These are phyloP conservation scores for Cercospora sp. DNA, from an alignment of 2,329 filamentous ascomycete species.

Conservation along the genomic window DNA sequence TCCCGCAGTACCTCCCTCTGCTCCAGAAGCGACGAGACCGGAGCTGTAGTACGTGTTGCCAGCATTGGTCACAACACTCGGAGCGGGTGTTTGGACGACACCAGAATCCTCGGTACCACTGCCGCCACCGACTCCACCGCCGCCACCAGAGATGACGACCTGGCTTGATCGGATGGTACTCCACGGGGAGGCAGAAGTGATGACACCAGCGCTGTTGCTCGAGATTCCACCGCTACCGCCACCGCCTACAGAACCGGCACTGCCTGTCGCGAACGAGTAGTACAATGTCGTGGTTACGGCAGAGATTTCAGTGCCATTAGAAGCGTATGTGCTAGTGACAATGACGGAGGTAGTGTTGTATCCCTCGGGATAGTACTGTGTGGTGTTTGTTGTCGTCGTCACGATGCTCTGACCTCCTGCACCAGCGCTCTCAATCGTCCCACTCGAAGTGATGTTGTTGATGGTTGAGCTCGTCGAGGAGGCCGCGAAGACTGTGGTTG, in stretches of 20 bases:
- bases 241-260: conserved; percentile 23
- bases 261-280: conserved; percentile 31
- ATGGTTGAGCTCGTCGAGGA: conserved; percentile 26
- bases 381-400: conserved; percentile 24
- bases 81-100: conserved; percentile 18
- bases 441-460: conserved; percentile 25
- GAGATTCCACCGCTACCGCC: conserved; percentile 22
- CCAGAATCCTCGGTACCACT: conserved; percentile 22
- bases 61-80: conserved; percentile 24
- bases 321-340: conserved; percentile 27
- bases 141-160: conserved; percentile 23
- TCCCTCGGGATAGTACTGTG: conserved; percentile 22
- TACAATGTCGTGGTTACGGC: conserved; percentile 31
- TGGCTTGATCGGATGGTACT: conserved; percentile 26
- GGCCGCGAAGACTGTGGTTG: conserved; percentile 32
- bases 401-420: conserved; percentile 25
- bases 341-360: conserved; percentile 30
- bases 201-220: conserved; percentile 23
- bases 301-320: conserved; percentile 29
- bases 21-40: conserved; percentile 25
- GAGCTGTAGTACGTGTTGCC: conserved; percentile 30
- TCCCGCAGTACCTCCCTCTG: conserved; percentile 20
- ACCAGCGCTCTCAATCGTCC: conserved; percentile 17
- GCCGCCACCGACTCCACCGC: conserved; percentile 20
- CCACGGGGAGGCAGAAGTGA: conserved; percentile 26